Base-by-base conservation (phyloP, 2,329 filamentous ascomycete species). In the Monosporascus cannonballus region DNA sequence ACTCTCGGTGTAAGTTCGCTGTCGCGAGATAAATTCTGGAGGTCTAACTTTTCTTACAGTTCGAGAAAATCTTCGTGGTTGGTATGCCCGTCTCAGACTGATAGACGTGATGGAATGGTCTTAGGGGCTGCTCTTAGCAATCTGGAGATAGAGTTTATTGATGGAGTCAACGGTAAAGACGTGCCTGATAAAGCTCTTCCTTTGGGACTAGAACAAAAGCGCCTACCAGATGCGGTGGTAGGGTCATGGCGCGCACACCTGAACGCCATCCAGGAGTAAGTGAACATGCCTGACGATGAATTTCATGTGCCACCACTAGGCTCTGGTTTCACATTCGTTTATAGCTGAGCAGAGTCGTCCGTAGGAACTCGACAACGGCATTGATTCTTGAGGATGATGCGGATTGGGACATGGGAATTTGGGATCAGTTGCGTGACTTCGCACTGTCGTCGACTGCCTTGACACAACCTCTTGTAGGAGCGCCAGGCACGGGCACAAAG, bases 11-110 rank as follows among this genome's bases (percentile, higher is more conserved):
- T 59, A 22, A 52, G 56, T 57, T 34, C 30, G 11, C 30, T 34
- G 11, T 34, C 4, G 30, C 30, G 14, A 34, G 30, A 34, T 14
- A 30, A 30, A 34, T 34, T 34, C 30, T 34, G 3, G 30, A 14
- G 11, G 4, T 47, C 48, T 22, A 47, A 46, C 45, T 8, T n/a
- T 22, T 24, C 24, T 14, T 25, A 37, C 17, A 80, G 77, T 81
- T 81, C 56, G 67, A 78, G 45, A 71, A 77, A 51, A 75, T 81
- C 18, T 72, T 80, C 52, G 75, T 77, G 22, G 68, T 81, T 46
- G 76, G 74, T 46, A 68, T 80, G 7, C 74, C 74, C 76, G 0
- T 69, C 69, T 20, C 67, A 78, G 17, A 76, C 72, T 25, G 79
- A 82, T 58, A 71, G 76, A 17, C 71, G 75, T 42, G 78, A 82